Evolutionary conservation across 495 filamentous ascomycete genomes (phyloP).

Genomic region (Neurospora tetrasperma): DNA sequence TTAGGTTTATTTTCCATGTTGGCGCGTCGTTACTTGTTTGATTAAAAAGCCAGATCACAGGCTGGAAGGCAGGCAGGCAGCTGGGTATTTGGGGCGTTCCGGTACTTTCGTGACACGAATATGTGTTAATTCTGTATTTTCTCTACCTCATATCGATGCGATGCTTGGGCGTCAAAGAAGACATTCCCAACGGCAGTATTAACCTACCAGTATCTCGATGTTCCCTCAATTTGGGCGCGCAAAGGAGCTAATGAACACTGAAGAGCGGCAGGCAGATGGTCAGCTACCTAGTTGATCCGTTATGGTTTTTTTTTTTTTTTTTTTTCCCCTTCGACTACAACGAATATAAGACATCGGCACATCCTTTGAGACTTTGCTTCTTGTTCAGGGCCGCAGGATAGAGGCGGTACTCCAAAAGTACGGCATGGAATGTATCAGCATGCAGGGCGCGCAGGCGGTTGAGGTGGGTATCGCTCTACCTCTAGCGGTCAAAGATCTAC

Average conservation of each 20-base stretch:
- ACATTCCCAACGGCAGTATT: not conserved
- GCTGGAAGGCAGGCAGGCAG: not conserved
- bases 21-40: not conserved
- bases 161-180: not conserved
- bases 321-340: no score
- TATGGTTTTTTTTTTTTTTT: no score
- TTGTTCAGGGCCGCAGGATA: not conserved
- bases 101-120: not conserved
- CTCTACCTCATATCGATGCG: not conserved
- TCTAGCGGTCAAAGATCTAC: not conserved
- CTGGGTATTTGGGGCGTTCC: not conserved
- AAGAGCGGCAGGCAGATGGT: not conserved
- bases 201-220: not conserved
- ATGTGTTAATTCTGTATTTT: not conserved
- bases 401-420: not conserved
- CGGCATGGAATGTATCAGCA: not conserved
- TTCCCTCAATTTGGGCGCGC: not conserved
- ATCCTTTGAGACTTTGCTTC: not conserved
- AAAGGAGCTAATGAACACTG: not conserved
- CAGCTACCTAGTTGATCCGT: no score
- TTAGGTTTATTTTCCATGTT: constrained; percentile 5
- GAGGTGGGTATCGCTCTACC: not conserved
- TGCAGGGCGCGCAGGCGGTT: not conserved
- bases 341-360: no score
- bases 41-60: constrained; percentile 3